Evolutionary conservation across 78 protist genomes (phyloP), one percentile per base, ranked within the genome.

Genomic region (Dictyostelium capitatum): DNA sequence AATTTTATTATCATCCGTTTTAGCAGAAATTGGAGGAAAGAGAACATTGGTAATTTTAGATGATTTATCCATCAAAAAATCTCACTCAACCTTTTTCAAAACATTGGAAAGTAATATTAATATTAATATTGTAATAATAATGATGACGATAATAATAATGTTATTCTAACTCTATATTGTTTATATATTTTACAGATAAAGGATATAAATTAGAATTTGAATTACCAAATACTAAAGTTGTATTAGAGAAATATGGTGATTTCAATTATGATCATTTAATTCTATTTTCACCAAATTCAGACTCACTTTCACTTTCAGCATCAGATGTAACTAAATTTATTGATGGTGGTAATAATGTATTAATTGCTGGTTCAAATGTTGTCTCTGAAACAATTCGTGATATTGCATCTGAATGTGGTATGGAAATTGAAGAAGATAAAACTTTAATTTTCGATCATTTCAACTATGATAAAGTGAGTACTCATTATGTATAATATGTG

Each of bases 361-460:
- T 97, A 74, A 79, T 95, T 32, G 98, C 96, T 3, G 96, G 75
- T 62, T 28, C 48, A 51, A 11, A 59, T n/a, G 43, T 43, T 11
- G 41, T 91, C 17, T 56, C 94, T 19, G 98, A 95, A 23, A 89
- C 96, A 23, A 47, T 95, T 59, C 94, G 96, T 80, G 97, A 94
- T 67, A 41, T 97, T 43, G 96, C 96, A 17, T 15, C 78, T 25
- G 96, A 92, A 56, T 80, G 94, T 80, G 96, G 96, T 65, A 59
- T 95, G 41, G 97, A 92, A 53, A 89, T 92, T 59, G 96, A 95
- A 87, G 97, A 95, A 54, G 95, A 89, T 32, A 81, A 79, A 28
- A 83, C 92, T 10, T 19, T 20, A 20, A 96, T 97, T 51, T 83
- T 75, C 25, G 98, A 97, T 82, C 97, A 95, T 81, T 17, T 70